Percentiles rank a stretch among this genome's conserved stretches.
phyloP scores from a whole-genome alignment of 768 basidiomycete genomes.

The Leucosporidium creatinivorum region DNA sequence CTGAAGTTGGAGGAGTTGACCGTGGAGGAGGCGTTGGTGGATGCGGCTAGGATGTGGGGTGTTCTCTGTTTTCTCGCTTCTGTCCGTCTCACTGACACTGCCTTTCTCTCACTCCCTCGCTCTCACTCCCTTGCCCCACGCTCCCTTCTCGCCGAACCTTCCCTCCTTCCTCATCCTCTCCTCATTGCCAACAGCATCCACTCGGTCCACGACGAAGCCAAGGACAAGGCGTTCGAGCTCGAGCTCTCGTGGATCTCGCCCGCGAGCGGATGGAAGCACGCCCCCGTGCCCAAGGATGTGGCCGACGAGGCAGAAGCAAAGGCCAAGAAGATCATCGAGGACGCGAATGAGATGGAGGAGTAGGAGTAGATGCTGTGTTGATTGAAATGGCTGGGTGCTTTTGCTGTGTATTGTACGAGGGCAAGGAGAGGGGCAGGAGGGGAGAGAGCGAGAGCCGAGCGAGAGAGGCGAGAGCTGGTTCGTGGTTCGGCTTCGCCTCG shows the following conservation, averaged over 20 bases:
- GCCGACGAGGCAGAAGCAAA: slow-evolving; percentile 74
- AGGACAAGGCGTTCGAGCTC: slow-evolving; percentile 96
- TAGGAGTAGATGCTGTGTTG: slow-evolving; percentile 7
- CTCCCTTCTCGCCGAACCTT: not conserved
- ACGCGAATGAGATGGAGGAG: slow-evolving; percentile 38
- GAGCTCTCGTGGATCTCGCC: slow-evolving; percentile 94
- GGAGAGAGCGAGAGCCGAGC: too few species aligned
- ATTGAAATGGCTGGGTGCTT: too few species aligned
- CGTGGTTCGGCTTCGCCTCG: too few species aligned
- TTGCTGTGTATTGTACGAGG: not conserved
- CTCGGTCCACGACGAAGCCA: slow-evolving; percentile 92
- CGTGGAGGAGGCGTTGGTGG: slow-evolving; percentile 74
- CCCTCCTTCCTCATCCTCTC: slow-evolving; percentile 12
- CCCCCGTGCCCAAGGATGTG: slow-evolving; percentile 75
- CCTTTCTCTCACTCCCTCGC: not conserved
- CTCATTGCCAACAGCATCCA: slow-evolving; percentile 61
- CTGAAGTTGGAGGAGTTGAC: slow-evolving; percentile 75
- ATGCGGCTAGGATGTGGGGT: slow-evolving; percentile 89
- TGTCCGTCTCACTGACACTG: not conserved
- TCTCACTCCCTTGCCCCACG: too few species aligned
- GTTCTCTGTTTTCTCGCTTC: not conserved
- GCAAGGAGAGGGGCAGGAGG: too few species aligned
- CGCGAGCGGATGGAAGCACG: slow-evolving; percentile 71
- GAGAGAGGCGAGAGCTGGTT: too few species aligned
- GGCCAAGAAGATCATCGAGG: slow-evolving; percentile 67